These are phyloP conservation scores for Akanthomyces uredinophilus DNA, from an alignment of 2,329 filamentous ascomycete species.

Conservation along the genomic window DNA sequence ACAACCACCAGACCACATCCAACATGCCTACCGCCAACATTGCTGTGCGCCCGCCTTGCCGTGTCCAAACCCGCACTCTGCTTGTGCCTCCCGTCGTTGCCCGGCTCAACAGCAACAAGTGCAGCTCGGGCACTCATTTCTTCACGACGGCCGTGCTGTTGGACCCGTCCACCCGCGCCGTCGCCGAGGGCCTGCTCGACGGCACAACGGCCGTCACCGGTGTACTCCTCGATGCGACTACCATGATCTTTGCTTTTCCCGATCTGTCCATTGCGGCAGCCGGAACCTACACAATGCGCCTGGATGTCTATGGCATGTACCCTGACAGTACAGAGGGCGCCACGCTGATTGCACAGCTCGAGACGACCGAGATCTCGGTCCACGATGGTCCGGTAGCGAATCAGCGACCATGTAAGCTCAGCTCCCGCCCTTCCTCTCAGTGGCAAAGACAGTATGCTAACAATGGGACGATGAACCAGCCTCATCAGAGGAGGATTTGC, in stretches of 20 bases:
- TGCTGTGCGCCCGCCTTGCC: conserved; percentile 23
- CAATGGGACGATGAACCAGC: conserved; percentile 12
- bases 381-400: conserved; percentile 11
- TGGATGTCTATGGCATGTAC: conserved; percentile 25
- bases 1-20: neutral
- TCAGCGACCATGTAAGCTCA: conserved; percentile 9
- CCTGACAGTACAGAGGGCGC: conserved; percentile 15
- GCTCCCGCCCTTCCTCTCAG: neutral
- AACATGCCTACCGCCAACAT: conserved; percentile 19
- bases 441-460: conserved; percentile 1
- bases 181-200: conserved; percentile 20
- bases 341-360: conserved; percentile 17
- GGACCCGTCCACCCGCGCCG: conserved; percentile 11
- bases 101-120: conserved; percentile 14
- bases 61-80: conserved; percentile 15
- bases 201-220: conserved; percentile 21
- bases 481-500: conserved; percentile 9
- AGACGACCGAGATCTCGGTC: conserved; percentile 18
- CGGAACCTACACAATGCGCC: conserved; percentile 24
- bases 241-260: conserved; percentile 23
- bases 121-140: conserved; percentile 17
- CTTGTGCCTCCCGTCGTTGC: conserved; percentile 23
- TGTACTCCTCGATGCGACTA: conserved; percentile 14
- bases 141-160: conserved; percentile 26
- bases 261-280: conserved; percentile 21